Conservation (phyloP, 257 asterid species). For the Nicotiana benthamiana region DNA sequence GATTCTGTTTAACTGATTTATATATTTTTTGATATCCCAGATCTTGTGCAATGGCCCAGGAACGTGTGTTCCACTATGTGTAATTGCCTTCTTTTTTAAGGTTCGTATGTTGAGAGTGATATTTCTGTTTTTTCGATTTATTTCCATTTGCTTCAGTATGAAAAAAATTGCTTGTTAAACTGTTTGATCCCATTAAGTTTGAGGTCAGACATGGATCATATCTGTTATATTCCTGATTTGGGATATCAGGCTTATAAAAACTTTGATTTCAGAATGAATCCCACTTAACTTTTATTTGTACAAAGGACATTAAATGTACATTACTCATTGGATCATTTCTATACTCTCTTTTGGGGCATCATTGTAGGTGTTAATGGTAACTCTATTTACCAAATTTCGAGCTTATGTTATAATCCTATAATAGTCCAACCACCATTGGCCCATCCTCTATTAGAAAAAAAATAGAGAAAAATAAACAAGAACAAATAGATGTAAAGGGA, state of each 20-base stretch:
- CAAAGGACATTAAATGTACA: background rate
- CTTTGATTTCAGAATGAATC: background rate
- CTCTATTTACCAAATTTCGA: background rate
- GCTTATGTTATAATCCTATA: background rate
- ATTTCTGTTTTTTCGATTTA: background rate
- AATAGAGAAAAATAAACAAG: background rate
- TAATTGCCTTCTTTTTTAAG: conserved; percentile 69
- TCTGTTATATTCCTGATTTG: background rate
- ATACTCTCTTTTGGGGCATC: background rate
- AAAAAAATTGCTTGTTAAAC: background rate
- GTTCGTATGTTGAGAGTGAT: conserved; percentile 21
- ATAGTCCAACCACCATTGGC: background rate
- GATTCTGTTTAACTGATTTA: background rate
- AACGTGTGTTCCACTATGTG: conserved; percentile 80
- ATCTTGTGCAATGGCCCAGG: conserved; percentile 95
- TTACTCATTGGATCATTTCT: background rate
- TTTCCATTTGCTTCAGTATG: background rate
- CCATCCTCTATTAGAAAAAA: background rate
- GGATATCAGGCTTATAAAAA: background rate
- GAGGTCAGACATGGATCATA: background rate
- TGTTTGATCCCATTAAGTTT: background rate
- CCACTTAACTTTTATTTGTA: background rate
- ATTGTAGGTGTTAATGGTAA: background rate
- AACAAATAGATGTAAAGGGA: background rate
- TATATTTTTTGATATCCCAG: conserved; percentile 24